Evolutionary conservation across 768 basidiomycete species (phyloP), one percentile per base, ranked within the genome.

Genomic region (Lanmaoa rubissima): DNA sequence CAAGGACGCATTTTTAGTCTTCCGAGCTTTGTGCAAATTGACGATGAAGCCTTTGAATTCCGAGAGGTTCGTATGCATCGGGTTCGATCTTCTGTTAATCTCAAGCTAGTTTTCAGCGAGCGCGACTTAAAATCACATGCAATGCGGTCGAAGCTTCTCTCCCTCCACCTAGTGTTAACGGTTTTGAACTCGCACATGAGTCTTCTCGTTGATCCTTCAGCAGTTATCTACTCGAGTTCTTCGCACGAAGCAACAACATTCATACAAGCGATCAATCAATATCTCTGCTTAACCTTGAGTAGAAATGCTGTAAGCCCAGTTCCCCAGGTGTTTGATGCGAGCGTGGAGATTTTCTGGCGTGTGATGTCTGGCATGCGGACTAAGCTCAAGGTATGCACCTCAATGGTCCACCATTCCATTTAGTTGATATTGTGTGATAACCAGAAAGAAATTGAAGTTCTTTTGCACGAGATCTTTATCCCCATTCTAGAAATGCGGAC

Each of bases 401-500:
- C 12, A 31, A 24, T 48, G 6, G 13, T 53, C 5, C 5, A 28
- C 32, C 8, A 53, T 54, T 49, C 31, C 41, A 39, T 40, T 17
- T 42, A 32, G 49, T 53, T 63, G 34, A 68, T 53, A 39, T 47
- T 46, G 50, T 24, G 19, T 40, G 28, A 54, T 38, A 34, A 64
- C 44, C 69, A 98, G 96, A 97, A 98, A 90, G 97, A 99, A 73
- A 98, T 98, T 55, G 96, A 98, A 72, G 94, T 99, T 38, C 79
- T 99, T n/a, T 73, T 99, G 47, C 95, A 97, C 64, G 97, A 99
- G 72, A 98, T 99, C 60, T 99, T 98, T 77, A 86, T 98, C 54
- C 97, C 97, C 2, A 96, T 99, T 47, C 78, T 98, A 55, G 97
- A 99, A 74, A 98, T 99, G 94, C 86, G 88, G 69, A 98, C 91